Percentiles rank a stretch among this genome's conserved stretches.
phyloP scores from a whole-genome alignment of 768 basidiomycete species.

The Suillus ampliporus region DNA sequence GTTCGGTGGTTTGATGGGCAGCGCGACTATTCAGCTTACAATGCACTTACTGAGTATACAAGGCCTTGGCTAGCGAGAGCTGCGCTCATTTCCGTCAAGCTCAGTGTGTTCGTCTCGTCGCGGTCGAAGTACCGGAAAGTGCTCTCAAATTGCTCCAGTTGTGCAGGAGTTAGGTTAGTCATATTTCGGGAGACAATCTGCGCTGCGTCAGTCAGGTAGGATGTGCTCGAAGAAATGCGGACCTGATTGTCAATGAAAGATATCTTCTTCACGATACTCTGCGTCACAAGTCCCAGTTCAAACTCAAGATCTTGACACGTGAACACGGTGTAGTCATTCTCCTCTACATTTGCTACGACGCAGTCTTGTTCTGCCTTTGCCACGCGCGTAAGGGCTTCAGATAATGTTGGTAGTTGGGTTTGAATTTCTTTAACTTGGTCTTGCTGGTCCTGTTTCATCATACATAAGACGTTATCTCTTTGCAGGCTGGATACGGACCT shows the following conservation, averaged over 20 bases:
- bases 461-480: constrained; percentile 13
- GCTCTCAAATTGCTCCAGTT: constrained; percentile 94
- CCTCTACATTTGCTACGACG: constrained; percentile 88
- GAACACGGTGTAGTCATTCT: constrained; percentile 95
- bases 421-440: constrained; percentile 67
- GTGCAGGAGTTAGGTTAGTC: constrained; percentile 94
- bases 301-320: constrained; percentile 89
- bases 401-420: constrained; percentile 67
- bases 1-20: constrained; percentile 6
- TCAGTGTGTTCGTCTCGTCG: constrained; percentile 89
- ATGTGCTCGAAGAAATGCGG: constrained; percentile 6
- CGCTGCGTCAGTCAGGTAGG: not conserved
- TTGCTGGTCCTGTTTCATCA: constrained; percentile 69
- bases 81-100: constrained; percentile 85
- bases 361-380: constrained; percentile 76
- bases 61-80: constrained; percentile 95
- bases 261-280: constrained; percentile 87
- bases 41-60: constrained; percentile 73
- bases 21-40: not conserved
- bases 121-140: constrained; percentile 98
- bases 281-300: constrained; percentile 82
- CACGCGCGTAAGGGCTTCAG: constrained; percentile 61
- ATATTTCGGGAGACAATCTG: constrained; percentile 94
- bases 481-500: constrained; percentile 49
- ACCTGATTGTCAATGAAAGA: constrained; percentile 97